Evolutionary conservation across 169 alveolate species (phyloP).

Genomic region (Eimeria sp.): DNA sequence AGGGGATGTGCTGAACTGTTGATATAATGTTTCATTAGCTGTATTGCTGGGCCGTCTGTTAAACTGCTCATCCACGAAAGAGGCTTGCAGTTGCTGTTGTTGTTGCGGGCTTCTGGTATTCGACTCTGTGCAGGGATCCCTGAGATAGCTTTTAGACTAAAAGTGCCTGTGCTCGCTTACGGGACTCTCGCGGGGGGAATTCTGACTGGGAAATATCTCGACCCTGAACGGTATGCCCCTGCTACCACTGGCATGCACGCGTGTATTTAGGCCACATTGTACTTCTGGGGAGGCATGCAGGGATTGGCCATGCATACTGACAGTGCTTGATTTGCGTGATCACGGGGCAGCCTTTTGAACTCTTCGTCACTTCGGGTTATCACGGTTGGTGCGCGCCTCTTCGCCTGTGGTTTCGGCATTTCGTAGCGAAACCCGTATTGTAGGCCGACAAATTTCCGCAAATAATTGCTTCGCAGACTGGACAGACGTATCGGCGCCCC

Average conservation of each 20-base stretch:
- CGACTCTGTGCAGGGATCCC: slow-evolving; percentile 85
- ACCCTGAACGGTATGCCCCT: slow-evolving; percentile 89
- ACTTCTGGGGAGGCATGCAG: neutral
- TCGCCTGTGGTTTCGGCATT: neutral
- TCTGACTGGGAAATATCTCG: slow-evolving; percentile 92
- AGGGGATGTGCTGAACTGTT: neutral
- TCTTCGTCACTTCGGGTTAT: neutral
- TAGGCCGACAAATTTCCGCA: too few relatives aligned
- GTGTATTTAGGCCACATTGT: neutral
- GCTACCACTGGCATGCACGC: neutral
- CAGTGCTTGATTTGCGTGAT: neutral
- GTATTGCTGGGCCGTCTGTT: neutral
- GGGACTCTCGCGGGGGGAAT: slow-evolving; percentile 93
- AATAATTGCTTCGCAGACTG: too few relatives aligned
- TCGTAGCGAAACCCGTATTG: too few relatives aligned
- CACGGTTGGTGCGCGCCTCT: neutral
- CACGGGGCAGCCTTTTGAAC: neutral
- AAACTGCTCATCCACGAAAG: neutral
- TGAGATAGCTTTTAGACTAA: slow-evolving; percentile 87
- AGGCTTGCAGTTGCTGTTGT: neutral
- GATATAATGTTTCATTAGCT: neutral
- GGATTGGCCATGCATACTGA: neutral
- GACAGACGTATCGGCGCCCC: too few relatives aligned
- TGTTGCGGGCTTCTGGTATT: neutral
- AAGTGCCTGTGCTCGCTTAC: slow-evolving; percentile 91